Evolutionary conservation across 2,329 filamentous ascomycete genomes (phyloP).

Genomic region (Lojkania enalia): DNA sequence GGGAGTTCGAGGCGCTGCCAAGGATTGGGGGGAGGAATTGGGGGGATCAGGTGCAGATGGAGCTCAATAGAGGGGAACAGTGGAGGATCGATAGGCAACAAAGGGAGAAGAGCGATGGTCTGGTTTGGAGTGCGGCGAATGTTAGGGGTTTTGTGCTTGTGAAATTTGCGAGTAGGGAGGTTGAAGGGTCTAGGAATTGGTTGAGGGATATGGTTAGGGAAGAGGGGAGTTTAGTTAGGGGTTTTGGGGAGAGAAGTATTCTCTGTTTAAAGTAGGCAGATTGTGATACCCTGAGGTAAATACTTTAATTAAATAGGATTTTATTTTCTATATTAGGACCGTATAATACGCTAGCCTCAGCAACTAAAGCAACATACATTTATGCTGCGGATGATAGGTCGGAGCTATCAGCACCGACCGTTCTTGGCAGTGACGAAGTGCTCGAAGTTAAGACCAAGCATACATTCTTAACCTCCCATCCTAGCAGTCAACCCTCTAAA

Average conservation of each 20-base stretch:
- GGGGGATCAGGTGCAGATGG: constrained; percentile 48
- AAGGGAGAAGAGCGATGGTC: constrained; percentile 55
- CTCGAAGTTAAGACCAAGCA: not conserved
- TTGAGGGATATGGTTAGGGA: constrained; percentile 72
- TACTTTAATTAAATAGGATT: too few species aligned
- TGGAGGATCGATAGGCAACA: constrained; percentile 57
- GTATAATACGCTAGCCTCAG: too few species aligned
- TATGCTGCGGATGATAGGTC: too few species aligned
- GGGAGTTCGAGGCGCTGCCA: constrained; percentile 76
- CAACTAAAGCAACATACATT: too few species aligned
- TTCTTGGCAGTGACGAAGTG: not conserved
- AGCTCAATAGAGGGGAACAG: constrained; percentile 49
- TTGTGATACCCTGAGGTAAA: not conserved
- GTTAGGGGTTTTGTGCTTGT: constrained; percentile 75
- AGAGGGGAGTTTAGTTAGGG: constrained; percentile 70
- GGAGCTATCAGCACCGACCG: not conserved
- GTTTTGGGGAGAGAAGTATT: constrained; percentile 80
- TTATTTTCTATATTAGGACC: too few species aligned
- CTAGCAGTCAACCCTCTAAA: not conserved
- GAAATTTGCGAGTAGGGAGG: constrained; percentile 82
- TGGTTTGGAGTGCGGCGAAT: constrained; percentile 45
- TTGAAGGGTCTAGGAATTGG: constrained; percentile 82
- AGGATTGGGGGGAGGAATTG: constrained; percentile 84
- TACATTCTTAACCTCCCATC: not conserved
- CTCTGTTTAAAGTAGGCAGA: constrained; percentile 61